Evolutionary conservation across 2,329 filamentous ascomycete genomes (phyloP), one percentile per base, ranked within the genome.

Genomic region (Samsoniella hepiali): DNA sequence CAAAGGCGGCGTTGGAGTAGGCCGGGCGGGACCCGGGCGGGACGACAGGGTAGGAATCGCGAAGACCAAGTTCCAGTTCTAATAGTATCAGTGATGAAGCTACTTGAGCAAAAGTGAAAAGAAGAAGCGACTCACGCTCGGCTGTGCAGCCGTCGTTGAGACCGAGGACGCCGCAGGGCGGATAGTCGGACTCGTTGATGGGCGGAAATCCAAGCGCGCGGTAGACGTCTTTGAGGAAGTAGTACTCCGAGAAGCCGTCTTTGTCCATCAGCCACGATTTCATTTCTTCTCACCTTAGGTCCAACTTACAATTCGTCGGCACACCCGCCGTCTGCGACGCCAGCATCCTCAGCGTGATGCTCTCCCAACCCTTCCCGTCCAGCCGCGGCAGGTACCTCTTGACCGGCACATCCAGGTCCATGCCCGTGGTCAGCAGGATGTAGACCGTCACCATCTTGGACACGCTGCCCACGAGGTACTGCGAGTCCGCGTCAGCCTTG

Each of bases 1-100:
- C 71, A 63, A 77, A 80, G 0, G 75, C 76, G 17, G 78, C 66
- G 59, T 76, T 79, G 5, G 78, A 80, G 65, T 80, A 80, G 0
- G 74, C 71, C 0, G 78, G 76, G 3, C 72, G 70, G 3, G 74
- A 69, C 60, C 72, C 70, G 3, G 71, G 69, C 1, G 72, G 49
- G 1, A 70, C 68, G 22, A 76, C 69, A 0, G 73, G 75, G 40
- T 74, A 69, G 11, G 68, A 67, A 1, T 63, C 64, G 22, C 64
- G 68, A 68, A 79, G 71, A 4, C 72, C 74, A 0, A 69, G 10
- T 0, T 79, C 54, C 0, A 76, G 65, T 29, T 75, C 76, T 78
- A 53, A 40, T 32, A 31, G 44, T 61, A 0, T 1, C 4, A 3
- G 5, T 9, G 34, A 38, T 2, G 34, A 38, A 38, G 22, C 3